These are phyloP conservation scores for Domatiomyces globalis DNA, from an alignment of 2,329 filamentous ascomycete genomes.

Conservation along the genomic window DNA sequence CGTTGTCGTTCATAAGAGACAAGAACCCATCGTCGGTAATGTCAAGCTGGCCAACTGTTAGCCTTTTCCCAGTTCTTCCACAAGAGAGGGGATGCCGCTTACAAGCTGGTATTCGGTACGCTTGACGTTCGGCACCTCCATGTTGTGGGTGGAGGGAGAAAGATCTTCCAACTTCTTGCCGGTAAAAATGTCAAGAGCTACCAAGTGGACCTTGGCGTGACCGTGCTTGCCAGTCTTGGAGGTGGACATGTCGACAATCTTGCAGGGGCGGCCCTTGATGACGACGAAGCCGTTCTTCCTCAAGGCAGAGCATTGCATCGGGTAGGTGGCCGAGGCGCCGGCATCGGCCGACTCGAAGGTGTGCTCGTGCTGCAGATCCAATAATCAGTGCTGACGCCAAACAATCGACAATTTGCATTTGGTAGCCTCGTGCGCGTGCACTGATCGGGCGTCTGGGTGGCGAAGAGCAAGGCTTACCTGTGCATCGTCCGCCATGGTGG, in stretches of 20 bases:
- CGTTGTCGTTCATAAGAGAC: constrained; percentile 78
- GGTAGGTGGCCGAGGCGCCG: constrained; percentile 85
- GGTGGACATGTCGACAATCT: constrained; percentile 99
- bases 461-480: not conserved
- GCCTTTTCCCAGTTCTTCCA: not conserved
- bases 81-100: constrained; percentile 33
- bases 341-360: constrained; percentile 91
- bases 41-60: constrained; percentile 51
- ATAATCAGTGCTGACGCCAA: not conserved
- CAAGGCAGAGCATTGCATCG: constrained; percentile 99
- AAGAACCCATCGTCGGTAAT: constrained; percentile 91
- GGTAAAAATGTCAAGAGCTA: constrained; percentile 98
- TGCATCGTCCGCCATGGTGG: constrained; percentile 1
- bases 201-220: constrained; percentile 99
- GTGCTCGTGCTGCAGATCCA: constrained; percentile 46
- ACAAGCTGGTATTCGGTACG: constrained; percentile 91
- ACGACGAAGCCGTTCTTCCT: constrained; percentile 98
- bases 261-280: constrained; percentile 98
- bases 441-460: not conserved
- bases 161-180: constrained; percentile 99
- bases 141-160: constrained; percentile 80
- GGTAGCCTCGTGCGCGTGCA: not conserved
- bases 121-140: constrained; percentile 82
- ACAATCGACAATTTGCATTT: not conserved
- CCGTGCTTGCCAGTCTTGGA: constrained; percentile 99